Evolutionary conservation across 2,329 filamentous ascomycete species (phyloP).

Genomic region (Colletotrichum costaricense): DNA sequence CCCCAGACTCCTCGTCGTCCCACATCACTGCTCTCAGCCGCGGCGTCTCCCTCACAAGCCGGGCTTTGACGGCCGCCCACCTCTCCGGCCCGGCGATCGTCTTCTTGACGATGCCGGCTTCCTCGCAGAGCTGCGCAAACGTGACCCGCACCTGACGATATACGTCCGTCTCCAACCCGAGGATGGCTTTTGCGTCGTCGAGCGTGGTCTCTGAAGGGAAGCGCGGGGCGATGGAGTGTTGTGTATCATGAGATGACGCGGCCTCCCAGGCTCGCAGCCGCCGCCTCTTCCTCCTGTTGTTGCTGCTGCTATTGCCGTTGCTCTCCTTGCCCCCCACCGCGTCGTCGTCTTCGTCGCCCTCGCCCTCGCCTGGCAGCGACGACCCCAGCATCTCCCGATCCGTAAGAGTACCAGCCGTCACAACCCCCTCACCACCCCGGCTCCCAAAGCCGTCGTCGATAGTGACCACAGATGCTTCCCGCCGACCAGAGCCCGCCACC

Average conservation of each 20-base stretch:
- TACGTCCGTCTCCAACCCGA: constrained; percentile 70
- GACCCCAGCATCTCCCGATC: constrained; percentile 22
- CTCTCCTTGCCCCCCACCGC: not conserved
- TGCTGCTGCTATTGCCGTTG: not conserved
- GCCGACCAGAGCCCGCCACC: not conserved
- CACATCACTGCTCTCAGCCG: constrained; percentile 74
- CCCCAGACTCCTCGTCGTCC: constrained; percentile 56
- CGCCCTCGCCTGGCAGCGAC: not conserved
- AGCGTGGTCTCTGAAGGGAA: constrained; percentile 88
- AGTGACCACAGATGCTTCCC: not conserved
- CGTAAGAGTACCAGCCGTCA: constrained; percentile 26
- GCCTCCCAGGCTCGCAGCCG: constrained; percentile 34
- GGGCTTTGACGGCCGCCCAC: constrained; percentile 79
- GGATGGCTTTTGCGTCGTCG: constrained; percentile 78
- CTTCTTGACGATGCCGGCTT: constrained; percentile 78
- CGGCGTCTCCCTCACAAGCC: constrained; percentile 71
- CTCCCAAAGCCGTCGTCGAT: not conserved
- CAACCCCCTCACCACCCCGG: not conserved
- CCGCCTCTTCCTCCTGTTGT: constrained; percentile 31
- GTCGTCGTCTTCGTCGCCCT: constrained; percentile 14
- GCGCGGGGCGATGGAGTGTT: constrained; percentile 71
- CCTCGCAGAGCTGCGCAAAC: constrained; percentile 78
- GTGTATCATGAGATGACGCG: constrained; percentile 75
- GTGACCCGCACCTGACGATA: constrained; percentile 75
- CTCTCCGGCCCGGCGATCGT: constrained; percentile 77